Conservation (phyloP, 495 filamentous ascomycete species). For the Trichocladium antarcticum region DNA sequence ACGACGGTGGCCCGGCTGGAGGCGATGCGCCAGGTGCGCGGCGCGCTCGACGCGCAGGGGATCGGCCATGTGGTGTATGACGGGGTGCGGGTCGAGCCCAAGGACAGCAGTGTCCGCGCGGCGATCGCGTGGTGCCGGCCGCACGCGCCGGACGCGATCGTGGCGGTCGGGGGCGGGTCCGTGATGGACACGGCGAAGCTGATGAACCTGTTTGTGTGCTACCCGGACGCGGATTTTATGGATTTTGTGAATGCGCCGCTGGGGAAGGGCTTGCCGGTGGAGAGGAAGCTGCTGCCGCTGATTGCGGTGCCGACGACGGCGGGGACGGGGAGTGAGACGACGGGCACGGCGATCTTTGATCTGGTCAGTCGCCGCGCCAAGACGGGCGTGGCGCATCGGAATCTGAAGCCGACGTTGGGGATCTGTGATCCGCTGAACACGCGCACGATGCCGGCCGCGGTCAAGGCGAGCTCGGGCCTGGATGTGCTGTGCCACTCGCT, state of each 20-base stretch:
- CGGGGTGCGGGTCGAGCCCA: slow-evolving; percentile 72
- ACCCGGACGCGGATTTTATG: slow-evolving; percentile 79
- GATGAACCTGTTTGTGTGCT: slow-evolving; percentile 90
- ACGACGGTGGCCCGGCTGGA: slow-evolving; percentile 61
- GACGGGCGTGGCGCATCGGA: slow-evolving; percentile 89
- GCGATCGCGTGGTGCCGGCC: slow-evolving; percentile 35
- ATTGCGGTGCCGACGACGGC: slow-evolving; percentile 93
- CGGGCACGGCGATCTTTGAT: slow-evolving; percentile 96
- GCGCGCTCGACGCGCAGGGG: slow-evolving; percentile 63
- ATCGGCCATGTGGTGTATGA: slow-evolving; percentile 73
- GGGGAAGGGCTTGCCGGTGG: slow-evolving; percentile 76
- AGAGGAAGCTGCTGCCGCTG: slow-evolving; percentile 65
- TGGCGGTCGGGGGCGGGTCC: slow-evolving; percentile 80
- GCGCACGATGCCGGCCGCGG: slow-evolving; percentile 84
- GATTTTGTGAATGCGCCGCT: slow-evolving; percentile 97
- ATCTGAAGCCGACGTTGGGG: slow-evolving; percentile 88
- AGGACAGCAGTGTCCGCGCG: slow-evolving; percentile 48
- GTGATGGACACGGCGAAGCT: slow-evolving; percentile 97
- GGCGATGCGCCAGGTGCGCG: slow-evolving; percentile 74
- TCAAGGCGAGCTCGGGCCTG: slow-evolving; percentile 76
- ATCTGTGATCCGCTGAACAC: slow-evolving; percentile 96
- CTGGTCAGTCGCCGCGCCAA: slow-evolving; percentile 79
- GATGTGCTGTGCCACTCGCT: slow-evolving; percentile 91
- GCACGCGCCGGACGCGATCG: slow-evolving; percentile 71
- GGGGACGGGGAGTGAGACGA: slow-evolving; percentile 91